Conservation (phyloP, 768 basidiomycete species). For the Russula sp. region DNA sequence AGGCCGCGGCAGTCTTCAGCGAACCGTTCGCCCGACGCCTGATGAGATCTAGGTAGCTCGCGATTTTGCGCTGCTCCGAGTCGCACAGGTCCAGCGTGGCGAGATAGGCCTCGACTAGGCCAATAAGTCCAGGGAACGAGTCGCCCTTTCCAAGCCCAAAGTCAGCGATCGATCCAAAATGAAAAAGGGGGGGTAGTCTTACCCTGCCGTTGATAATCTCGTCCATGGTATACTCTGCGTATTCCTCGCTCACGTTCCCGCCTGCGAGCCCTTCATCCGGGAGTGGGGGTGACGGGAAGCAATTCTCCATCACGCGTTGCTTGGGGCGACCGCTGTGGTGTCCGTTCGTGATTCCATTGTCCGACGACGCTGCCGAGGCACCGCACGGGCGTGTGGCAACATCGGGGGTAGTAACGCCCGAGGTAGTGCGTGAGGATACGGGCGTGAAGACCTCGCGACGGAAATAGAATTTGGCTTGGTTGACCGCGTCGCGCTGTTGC, state of each 20-base stretch:
- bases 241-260: conserved; percentile 68
- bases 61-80: conserved; percentile 53
- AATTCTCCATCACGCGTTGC: conserved; percentile 64
- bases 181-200: conserved; percentile 12
- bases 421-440: conserved; percentile 32
- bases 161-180: background rate
- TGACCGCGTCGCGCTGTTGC: conserved; percentile 74
- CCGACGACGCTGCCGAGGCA: conserved; percentile 31
- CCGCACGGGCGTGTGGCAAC: conserved; percentile 16
- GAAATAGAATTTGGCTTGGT: conserved; percentile 80
- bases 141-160: conserved; percentile 38
- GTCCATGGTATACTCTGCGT: conserved; percentile 85
- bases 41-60: conserved; percentile 76
- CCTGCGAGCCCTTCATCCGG: conserved; percentile 40
- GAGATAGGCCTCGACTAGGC: conserved; percentile 77
- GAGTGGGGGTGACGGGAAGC: conserved; percentile 57
- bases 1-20: conserved; percentile 80
- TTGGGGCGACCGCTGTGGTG: conserved; percentile 32
- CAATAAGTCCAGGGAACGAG: conserved; percentile 73
- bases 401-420: conserved; percentile 35
- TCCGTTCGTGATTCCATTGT: conserved; percentile 25
- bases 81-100: conserved; percentile 76
- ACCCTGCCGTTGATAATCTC: conserved; percentile 96
- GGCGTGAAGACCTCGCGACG: conserved; percentile 75
- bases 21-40: conserved; percentile 73